Evolutionary conservation across 352 stramenopile genomes (phyloP), one percentile per base, ranked within the genome.

Genomic region (Phytophthora syringae): DNA sequence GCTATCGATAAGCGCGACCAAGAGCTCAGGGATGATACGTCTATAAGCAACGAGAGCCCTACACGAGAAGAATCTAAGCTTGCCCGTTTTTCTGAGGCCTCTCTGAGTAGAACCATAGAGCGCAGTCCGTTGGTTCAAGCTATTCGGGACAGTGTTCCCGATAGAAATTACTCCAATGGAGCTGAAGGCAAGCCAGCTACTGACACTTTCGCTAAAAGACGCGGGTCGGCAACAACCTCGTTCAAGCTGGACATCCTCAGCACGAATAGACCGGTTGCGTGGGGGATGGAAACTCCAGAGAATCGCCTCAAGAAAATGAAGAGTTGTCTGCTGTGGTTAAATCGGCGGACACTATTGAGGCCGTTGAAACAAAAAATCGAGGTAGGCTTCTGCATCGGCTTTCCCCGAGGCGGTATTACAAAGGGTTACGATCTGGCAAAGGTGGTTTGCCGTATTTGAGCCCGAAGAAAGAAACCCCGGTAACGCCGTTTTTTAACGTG

Each of bases 331-430:
- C 2, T 18, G 25, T 21, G 7, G 21, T 40, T 12, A 59, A 53
- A 34, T 27, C 32, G 52, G 27, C 48, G 2, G 39, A 45, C 22
- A 52, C 39, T 18, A 18, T 58, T 40, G 64, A 59, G 25, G 37
- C 58, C 24, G 16, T 68, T 9, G 58, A 64, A 9, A 53, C 44
- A 20, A 70, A 58, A 32, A 66, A 57, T 47, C 18, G 20, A 30
- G 65, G 65, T 18, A 60, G 45, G 18, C 65, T 74, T 52, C 42
- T 74, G 15, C 65, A 74, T 45, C 52, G 60, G 13, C 45, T 74
- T 21, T 74, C 65, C 43, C 65, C 65, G 10, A 66, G 47, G 15
- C 65, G 53, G 16, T 74, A 67, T 42, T 74, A 62, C 25, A 54
- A 61, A 62, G 60, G 24, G 15, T 52, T 67, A 13, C 47, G 40